Evolutionary conservation across 192 early-diverging fungal species (phyloP).

Genomic region (Endogone sp.): DNA sequence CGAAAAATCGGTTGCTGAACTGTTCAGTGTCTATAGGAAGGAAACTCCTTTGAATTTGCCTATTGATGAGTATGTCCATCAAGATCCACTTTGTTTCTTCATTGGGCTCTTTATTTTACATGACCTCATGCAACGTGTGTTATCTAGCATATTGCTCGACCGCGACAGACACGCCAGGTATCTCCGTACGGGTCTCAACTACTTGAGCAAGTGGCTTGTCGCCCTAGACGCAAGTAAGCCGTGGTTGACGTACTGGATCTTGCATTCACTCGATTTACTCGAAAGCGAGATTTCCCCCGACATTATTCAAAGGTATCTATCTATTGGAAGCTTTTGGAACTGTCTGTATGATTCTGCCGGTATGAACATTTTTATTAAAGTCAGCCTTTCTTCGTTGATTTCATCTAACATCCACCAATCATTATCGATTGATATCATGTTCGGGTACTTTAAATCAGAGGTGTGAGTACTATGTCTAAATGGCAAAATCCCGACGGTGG

Average conservation of each 20-base stretch:
- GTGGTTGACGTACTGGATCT: conserved; percentile 91
- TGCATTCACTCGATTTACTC: conserved; percentile 81
- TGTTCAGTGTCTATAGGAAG: conserved; percentile 11
- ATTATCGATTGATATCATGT: no score
- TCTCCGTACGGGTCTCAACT: conserved; percentile 41
- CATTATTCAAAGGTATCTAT: conserved; percentile 35
- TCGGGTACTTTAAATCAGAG: conserved; percentile 19
- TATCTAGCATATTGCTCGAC: conserved; percentile 32
- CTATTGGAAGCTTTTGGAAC: no score
- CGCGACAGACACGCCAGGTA: conserved; percentile 57
- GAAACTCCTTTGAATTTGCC: conserved; percentile 14
- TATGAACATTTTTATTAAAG: not conserved
- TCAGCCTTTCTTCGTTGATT: conserved; percentile 2
- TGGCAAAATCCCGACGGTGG: conserved; percentile 76
- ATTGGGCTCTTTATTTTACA: conserved; percentile 7
- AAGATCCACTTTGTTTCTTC: not conserved
- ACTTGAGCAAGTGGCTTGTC: conserved; percentile 51
- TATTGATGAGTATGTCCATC: conserved; percentile 16
- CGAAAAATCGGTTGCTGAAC: not conserved
- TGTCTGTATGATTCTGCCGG: conserved; percentile 15
- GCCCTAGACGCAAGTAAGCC: conserved; percentile 83
- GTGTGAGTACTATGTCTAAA: conserved; percentile 53
- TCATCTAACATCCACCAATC: not conserved
- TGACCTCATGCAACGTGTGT: no score
- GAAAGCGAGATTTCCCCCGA: conserved; percentile 45